Evolutionary conservation across 768 basidiomycete genomes (phyloP), one percentile per base, ranked within the genome.

Genomic region (Russula lepida): DNA sequence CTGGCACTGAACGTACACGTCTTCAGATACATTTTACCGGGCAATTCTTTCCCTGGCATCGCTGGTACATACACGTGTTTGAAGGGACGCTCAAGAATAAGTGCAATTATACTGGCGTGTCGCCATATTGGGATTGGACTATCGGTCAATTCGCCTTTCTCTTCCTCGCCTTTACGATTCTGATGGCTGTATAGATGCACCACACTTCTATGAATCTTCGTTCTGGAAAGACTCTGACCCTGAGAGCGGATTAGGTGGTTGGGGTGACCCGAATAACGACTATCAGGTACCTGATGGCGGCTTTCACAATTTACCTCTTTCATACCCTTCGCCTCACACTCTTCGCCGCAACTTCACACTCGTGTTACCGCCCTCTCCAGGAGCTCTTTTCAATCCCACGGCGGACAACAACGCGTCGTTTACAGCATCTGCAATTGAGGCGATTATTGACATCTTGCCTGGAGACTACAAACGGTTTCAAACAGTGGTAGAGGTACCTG

Each of bases 401-500:
- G 37, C 60, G 39, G 44, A 62, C 17, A 72, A 69, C 30, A 74
- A 71, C 48, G 60, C 57, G 28, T 68, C 67, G 11, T 71, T 75
- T 56, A 69, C 69, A 4, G 57, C 66, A 5, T 43, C 56, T 6
- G 68, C 64, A 35, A 61, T 73, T 3, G 54, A 66, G 13, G 63
- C 66, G 17, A 44, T 74, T 49, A 62, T 73, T 32, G 54, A 67
- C 13, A 69, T 68, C 32, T 68, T 66, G 25, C 56, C 64, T 8
- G 74, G 73, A 6, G 71, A 75, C 49, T 74, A 62, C 54, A 68
- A 66, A 32, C 67, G 66, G 9, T 72, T 75, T 59, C 75, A 76
- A 64, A 46, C 54, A 6, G 64, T 65, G 4, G 56, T 74, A 17
- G 75, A 74, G 58, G 59, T 51, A 4, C 68, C 71, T 33, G 62